Percentiles rank a stretch among this genome's conserved stretches.
Conservation (phyloP, 805 yeast species). For the Torulaspora indica region DNA sequence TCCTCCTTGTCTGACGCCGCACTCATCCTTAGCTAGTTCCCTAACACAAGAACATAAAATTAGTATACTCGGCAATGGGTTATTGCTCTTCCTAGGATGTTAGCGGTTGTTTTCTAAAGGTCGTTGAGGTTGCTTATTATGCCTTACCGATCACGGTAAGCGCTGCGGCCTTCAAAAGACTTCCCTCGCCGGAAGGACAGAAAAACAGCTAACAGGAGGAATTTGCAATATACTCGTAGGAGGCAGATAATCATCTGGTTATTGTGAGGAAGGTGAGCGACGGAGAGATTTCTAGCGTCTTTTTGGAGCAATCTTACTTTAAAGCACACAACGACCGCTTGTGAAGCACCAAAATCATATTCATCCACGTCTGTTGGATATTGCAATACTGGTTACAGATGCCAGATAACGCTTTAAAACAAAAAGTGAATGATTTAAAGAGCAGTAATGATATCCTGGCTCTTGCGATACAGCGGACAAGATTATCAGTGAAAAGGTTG, state of each 20-base stretch:
- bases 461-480: constrained; percentile 70
- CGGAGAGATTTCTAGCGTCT: neutral
- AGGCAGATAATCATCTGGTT: neutral
- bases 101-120: neutral
- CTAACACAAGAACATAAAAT: neutral
- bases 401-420: constrained; percentile 57
- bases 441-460: constrained; percentile 72
- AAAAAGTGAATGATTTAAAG: constrained; percentile 66
- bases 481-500: constrained; percentile 67
- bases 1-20: constrained; percentile 3
- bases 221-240: neutral
- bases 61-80: neutral
- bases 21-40: neutral
- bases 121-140: neutral
- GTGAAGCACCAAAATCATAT: neutral
- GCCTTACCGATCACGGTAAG: neutral
- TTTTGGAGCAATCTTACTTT: neutral
- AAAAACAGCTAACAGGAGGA: neutral
- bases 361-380: neutral
- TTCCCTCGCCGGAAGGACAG: neutral
- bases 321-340: neutral
- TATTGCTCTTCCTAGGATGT: neutral
- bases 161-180: neutral
- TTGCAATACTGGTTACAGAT: constrained; percentile 1
- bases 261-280: neutral